phyloP scores from a whole-genome alignment of 2,329 filamentous ascomycete genomes.

The Cercospora zeae-maydis region DNA sequence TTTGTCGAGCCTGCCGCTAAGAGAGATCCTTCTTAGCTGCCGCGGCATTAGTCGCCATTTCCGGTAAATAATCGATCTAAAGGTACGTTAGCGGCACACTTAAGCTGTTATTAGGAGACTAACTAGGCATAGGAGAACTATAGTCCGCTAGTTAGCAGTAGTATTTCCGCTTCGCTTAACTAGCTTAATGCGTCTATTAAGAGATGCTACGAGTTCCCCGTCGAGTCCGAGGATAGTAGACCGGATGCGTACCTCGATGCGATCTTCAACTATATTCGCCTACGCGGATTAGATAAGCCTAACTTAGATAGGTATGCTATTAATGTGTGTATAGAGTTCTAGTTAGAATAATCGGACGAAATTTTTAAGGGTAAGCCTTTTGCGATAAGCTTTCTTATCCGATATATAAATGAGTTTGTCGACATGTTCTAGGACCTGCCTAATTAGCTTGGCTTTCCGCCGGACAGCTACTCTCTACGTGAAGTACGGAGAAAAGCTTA shows the following conservation, averaged over 20 bases:
- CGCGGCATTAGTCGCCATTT: not conserved
- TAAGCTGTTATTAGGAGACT: not conserved
- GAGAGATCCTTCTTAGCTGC: not conserved
- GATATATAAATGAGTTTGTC: too few relatives aligned
- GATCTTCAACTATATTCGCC: not conserved
- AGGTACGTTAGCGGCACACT: not conserved
- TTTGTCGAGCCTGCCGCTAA: too few relatives aligned
- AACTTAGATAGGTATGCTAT: not conserved
- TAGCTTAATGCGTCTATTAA: not conserved
- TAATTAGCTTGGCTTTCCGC: too few relatives aligned
- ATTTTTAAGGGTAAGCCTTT: too few relatives aligned
- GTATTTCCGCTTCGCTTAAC: not conserved
- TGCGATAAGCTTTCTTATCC: too few relatives aligned
- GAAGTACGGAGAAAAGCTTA: too few relatives aligned
- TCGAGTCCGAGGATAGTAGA: not conserved
- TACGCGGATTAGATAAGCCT: not conserved
- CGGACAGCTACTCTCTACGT: not conserved
- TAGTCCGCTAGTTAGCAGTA: not conserved
- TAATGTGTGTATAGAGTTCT: not conserved
- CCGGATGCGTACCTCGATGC: not conserved
- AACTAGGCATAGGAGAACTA: not conserved
- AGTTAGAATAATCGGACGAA: too few relatives aligned
- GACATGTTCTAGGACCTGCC: too few relatives aligned
- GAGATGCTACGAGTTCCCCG: not conserved
- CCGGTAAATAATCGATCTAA: not conserved